A percentile compares a stretch with the other conserved stretches of the same genome.
phyloP scores from a whole-genome alignment of 2,329 filamentous ascomycete species.

The Laburnicola sp. region DNA sequence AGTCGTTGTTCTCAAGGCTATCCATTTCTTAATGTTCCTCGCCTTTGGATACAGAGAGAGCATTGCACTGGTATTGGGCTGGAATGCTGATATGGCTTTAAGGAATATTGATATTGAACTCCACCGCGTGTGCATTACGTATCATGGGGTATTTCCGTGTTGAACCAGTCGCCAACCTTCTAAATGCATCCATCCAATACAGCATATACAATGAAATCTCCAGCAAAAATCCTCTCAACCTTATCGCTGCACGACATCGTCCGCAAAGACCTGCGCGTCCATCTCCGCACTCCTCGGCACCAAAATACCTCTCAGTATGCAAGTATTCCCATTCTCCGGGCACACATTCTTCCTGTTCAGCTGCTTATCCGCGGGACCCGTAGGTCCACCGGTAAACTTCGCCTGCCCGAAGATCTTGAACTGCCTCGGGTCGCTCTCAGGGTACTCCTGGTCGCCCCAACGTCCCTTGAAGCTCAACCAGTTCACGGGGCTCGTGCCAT shows the following conservation, averaged over 20 bases:
- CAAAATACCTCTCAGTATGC: constrained; percentile 50
- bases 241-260: constrained; percentile 14
- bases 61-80: too few species aligned
- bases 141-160: too few species aligned
- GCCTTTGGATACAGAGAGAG: too few species aligned
- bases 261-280: constrained; percentile 10
- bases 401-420: constrained; percentile 48
- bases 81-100: too few species aligned
- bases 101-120: too few species aligned
- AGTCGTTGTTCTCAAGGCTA: too few species aligned
- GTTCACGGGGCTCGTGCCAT: constrained; percentile 52
- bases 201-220: too few species aligned
- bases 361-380: constrained; percentile 63
- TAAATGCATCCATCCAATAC: too few species aligned
- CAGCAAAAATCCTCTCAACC: background rate
- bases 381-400: constrained; percentile 62
- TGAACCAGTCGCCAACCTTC: too few species aligned
- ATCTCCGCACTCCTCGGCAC: constrained; percentile 28
- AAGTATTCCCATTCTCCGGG: constrained; percentile 54
- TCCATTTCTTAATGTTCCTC: too few species aligned
- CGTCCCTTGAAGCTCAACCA: constrained; percentile 61
- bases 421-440: constrained; percentile 55
- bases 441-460: constrained; percentile 66
- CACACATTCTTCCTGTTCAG: constrained; percentile 61
- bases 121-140: too few species aligned